Evolutionary conservation across 73 alveolate species (phyloP).

Genomic region (Tetrahymena elliotti): DNA sequence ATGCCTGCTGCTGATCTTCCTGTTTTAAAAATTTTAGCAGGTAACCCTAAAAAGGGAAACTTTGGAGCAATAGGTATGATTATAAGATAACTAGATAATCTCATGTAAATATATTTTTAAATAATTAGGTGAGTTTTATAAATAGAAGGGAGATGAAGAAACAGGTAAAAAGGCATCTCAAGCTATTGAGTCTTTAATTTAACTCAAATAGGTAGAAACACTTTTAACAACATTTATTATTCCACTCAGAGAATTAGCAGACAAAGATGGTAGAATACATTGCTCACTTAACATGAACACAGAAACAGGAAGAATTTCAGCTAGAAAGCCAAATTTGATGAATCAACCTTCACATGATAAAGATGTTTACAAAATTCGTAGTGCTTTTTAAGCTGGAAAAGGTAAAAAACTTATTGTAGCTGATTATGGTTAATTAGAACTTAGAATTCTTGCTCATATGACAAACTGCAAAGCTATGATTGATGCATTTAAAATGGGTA

Average conservation of each 20-base stretch:
- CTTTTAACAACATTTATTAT: slow-evolving; percentile 59
- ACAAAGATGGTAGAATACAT: slow-evolving; percentile 67
- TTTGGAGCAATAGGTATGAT: slow-evolving; percentile 58
- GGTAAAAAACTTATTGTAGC: slow-evolving; percentile 87
- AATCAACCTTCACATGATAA: slow-evolving; percentile 81
- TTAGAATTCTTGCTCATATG: slow-evolving; percentile 90
- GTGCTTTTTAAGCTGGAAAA: slow-evolving; percentile 65
- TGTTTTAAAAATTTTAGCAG: slow-evolving; percentile 57
- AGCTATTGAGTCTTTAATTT: slow-evolving; percentile 61
- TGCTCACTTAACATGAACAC: slow-evolving; percentile 80
- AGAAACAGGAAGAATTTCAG: slow-evolving; percentile 86
- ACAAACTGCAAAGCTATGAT: slow-evolving; percentile 85
- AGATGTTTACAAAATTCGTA: slow-evolving; percentile 71
- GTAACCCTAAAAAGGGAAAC: slow-evolving; percentile 62
- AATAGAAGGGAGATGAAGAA: slow-evolving; percentile 51
- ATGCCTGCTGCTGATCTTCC: slow-evolving; percentile 71
- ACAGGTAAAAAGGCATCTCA: slow-evolving; percentile 55
- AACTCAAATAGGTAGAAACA: slow-evolving; percentile 56
- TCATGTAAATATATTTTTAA: too few relatives aligned
- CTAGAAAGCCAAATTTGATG: slow-evolving; percentile 85
- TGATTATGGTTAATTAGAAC: slow-evolving; percentile 92
- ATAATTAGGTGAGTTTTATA: slow-evolving; percentile 41
- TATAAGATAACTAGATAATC: too few relatives aligned
- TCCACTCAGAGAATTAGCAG: slow-evolving; percentile 63
- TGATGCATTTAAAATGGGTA: slow-evolving; percentile 81